These are phyloP conservation scores for Xylaria sp. DNA, from an alignment of 2,329 filamentous ascomycete species.

Conservation along the genomic window DNA sequence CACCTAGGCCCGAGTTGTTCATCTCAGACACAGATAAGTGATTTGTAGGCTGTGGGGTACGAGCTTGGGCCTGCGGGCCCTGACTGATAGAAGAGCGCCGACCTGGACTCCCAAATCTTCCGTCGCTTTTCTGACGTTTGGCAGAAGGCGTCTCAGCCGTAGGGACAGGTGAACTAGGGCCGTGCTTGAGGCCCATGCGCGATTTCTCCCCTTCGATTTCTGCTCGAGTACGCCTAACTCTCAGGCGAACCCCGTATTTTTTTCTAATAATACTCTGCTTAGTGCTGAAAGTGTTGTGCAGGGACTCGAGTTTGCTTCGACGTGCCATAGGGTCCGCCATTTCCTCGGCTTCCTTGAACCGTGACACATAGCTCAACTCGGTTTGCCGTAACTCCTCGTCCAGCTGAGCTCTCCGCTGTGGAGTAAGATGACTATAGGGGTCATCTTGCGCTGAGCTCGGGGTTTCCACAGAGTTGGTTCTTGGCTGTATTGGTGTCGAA, in stretches of 20 bases:
- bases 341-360: slow-evolving; percentile 57
- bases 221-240: slow-evolving; percentile 59
- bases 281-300: slow-evolving; percentile 66
- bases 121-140: slow-evolving; percentile 47
- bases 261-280: slow-evolving; percentile 68
- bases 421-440: slow-evolving; percentile 59
- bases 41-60: slow-evolving; percentile 32
- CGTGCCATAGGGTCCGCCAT: slow-evolving; percentile 52
- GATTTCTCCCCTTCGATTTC: slow-evolving; percentile 59
- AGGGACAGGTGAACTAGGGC: slow-evolving; percentile 25
- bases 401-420: slow-evolving; percentile 48
- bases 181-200: slow-evolving; percentile 53
- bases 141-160: slow-evolving; percentile 39
- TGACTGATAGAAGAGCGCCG: slow-evolving; percentile 5
- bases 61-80: slow-evolving; percentile 4
- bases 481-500: slow-evolving; percentile 30
- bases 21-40: slow-evolving; percentile 46
- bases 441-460: slow-evolving; percentile 46
- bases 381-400: slow-evolving; percentile 54
- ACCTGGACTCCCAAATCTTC: slow-evolving; percentile 13
- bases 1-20: slow-evolving; percentile 45
- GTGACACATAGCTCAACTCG: slow-evolving; percentile 54
- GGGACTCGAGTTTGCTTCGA: slow-evolving; percentile 52
- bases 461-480: neutral
- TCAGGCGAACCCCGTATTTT: slow-evolving; percentile 67